Percentiles rank a stretch among this genome's conserved stretches.
Conservation (phyloP, 768 basidiomycete genomes). For the Suillus fuscotomentosus region DNA sequence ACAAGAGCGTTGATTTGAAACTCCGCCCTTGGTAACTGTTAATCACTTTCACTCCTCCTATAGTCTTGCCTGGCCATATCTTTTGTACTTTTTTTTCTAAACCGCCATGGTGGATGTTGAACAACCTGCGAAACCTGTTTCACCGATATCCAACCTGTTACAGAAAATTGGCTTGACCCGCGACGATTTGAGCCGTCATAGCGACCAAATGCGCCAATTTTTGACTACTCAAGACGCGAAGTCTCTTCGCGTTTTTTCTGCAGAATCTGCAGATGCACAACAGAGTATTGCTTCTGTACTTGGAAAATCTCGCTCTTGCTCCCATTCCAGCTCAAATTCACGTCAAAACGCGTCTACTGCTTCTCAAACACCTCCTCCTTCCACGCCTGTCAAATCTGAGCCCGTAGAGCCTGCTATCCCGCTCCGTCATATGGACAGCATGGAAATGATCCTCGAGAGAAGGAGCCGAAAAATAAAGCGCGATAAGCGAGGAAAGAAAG, state of each 20-base stretch:
- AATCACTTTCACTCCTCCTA: not conserved
- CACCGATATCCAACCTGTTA: conserved; percentile 73
- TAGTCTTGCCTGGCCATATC: conserved; percentile 1
- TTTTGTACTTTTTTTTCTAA: not conserved
- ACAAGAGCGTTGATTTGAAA: not conserved
- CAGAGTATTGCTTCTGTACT: conserved; percentile 38
- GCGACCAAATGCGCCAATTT: conserved; percentile 80
- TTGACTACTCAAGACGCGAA: conserved; percentile 52
- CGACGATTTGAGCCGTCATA: conserved; percentile 69
- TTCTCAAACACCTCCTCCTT: conserved; percentile 41
- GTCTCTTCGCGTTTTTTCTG: conserved; percentile 43
- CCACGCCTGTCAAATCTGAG: conserved; percentile 65
- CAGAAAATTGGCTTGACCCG: conserved; percentile 73
- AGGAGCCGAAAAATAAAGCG: conserved; percentile 56
- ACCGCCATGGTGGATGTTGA: conserved; percentile 19
- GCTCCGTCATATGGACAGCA: conserved; percentile 63
- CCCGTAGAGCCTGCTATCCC: conserved; percentile 49
- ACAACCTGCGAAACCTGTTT: conserved; percentile 34
- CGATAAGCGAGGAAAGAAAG: conserved; percentile 44
- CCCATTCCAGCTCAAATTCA: conserved; percentile 42
- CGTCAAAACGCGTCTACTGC: conserved; percentile 44
- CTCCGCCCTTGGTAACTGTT: not conserved
- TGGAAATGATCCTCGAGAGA: conserved; percentile 76
- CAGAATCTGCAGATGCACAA: conserved; percentile 34
- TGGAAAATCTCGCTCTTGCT: conserved; percentile 41